Evolutionary conservation across 352 stramenopile genomes (phyloP), one percentile per base, ranked within the genome.

Genomic region (Pythium utonaiense): DNA sequence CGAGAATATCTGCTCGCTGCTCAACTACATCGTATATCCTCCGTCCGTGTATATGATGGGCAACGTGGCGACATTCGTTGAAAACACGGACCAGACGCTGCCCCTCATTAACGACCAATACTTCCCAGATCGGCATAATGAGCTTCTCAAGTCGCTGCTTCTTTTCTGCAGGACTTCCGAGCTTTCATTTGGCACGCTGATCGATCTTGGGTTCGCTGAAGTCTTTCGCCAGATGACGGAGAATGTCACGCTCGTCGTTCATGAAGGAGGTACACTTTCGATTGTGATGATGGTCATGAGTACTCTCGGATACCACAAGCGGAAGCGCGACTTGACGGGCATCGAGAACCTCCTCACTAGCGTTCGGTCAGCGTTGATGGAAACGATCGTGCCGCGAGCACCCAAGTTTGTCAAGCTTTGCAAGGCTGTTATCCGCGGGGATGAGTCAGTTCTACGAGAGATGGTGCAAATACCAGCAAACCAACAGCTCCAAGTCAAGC

Each of bases 251-350:
- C 72, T 90, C 21, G 74, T 90, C 34, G 75, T 91, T 33, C 73
- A 88, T 63, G 83, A 95, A 70, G 86, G 81, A 7, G 86, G 86
- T 10, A 77, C 86, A n/a, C 66, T 95, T 5, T 93, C 86, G 9
- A 87, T 95, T 21, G 73, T 91, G 16, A 93, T 95, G 83, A 91
- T 89, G 77, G 70, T 93, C 36, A 91, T 93, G 83, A 82, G 80
- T 40, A 89, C 80, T 1, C 53, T 95, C 27, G 83, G 83, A 4
- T 95, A 95, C 48, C 86, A 95, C 71, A 91, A 90, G 57, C 84
- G 85, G 21, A 84, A 88, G 34, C 86, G 83, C 40, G 86, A 95
- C 66, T 60, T 91, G 24, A 91, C 81, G 0, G 77, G 76, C 13
- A 76, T 95, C 33, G 86, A 93, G 38, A 60, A 60, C 0, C 62